phyloP scores from a whole-genome alignment of 495 filamentous ascomycete genomes.

The Talaromyces stipitatus region DNA sequence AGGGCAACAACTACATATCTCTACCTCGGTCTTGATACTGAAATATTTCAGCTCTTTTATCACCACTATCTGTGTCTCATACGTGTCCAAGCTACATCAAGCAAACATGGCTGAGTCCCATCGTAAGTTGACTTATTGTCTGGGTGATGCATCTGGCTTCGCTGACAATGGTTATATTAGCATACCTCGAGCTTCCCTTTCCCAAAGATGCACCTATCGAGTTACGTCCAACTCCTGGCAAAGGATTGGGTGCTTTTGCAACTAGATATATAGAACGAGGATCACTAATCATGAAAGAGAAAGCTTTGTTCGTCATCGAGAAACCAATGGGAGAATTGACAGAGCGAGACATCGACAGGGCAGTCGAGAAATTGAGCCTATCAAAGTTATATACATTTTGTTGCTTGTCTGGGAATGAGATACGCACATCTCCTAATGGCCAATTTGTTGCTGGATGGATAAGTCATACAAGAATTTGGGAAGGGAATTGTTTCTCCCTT shows the following conservation, averaged over 20 bases:
- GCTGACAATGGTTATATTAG: neutral
- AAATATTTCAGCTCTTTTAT: no score
- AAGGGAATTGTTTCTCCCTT: neutral
- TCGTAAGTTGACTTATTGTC: neutral
- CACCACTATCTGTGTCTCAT: neutral
- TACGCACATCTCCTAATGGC: neutral
- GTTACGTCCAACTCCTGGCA: neutral
- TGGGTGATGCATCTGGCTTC: neutral
- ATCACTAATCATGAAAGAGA: neutral
- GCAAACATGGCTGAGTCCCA: neutral
- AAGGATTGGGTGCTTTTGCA: conserved; percentile 5
- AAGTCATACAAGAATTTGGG: neutral
- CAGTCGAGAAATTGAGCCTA: neutral
- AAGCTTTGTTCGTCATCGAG: neutral
- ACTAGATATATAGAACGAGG: neutral
- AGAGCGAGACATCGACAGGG: neutral
- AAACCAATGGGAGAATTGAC: neutral
- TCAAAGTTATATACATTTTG: neutral
- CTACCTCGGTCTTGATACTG: no score
- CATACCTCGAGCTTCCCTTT: neutral
- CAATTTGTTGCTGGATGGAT: neutral
- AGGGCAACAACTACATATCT: no score
- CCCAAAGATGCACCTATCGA: neutral
- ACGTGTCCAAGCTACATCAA: neutral
- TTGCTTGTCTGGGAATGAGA: neutral